phyloP scores from a whole-genome alignment of 495 filamentous ascomycete genomes.

The Penicillium herquei region DNA sequence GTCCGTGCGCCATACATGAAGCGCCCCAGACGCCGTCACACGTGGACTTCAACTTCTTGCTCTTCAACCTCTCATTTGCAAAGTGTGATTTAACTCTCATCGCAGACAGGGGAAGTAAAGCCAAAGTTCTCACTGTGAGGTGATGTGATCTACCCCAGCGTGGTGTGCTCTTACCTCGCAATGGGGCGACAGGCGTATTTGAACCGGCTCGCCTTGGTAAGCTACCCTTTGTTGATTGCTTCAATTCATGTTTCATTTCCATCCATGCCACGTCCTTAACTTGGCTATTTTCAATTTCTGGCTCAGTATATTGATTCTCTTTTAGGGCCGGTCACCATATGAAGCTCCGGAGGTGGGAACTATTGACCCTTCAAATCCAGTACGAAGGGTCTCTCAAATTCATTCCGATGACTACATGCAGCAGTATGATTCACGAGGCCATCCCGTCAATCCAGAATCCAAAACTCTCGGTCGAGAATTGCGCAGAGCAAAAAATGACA shows the following conservation, averaged over 20 bases:
- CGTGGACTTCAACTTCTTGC: neutral
- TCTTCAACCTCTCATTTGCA: neutral
- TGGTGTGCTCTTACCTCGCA: constrained; percentile 1
- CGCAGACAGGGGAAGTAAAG: too few species aligned
- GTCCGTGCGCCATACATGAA: constrained; percentile 29
- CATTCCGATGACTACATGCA: constrained; percentile 53
- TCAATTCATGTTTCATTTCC: neutral
- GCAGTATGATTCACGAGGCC: constrained; percentile 68
- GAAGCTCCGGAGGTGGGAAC: constrained; percentile 51
- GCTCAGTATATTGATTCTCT: constrained; percentile 19
- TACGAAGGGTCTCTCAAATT: constrained; percentile 34
- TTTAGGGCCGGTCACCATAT: constrained; percentile 71
- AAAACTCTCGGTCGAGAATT: constrained; percentile 42
- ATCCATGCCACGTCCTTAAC: neutral
- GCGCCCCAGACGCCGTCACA: constrained; percentile 21
- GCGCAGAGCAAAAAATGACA: constrained; percentile 55
- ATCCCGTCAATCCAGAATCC: constrained; percentile 61
- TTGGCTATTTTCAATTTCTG: neutral
- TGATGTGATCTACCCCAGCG: constrained; percentile 3
- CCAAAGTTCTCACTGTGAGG: neutral
- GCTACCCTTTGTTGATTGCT: constrained; percentile 17
- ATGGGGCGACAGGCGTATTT: constrained; percentile 55
- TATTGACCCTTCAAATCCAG: constrained; percentile 18
- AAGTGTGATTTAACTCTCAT: too few species aligned
- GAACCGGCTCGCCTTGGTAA: constrained; percentile 54